Evolutionary conservation across 176 grass and related monocot genomes (phyloP), one percentile per base, ranked within the genome.

Genomic region (Sorghum bicolor): DNA sequence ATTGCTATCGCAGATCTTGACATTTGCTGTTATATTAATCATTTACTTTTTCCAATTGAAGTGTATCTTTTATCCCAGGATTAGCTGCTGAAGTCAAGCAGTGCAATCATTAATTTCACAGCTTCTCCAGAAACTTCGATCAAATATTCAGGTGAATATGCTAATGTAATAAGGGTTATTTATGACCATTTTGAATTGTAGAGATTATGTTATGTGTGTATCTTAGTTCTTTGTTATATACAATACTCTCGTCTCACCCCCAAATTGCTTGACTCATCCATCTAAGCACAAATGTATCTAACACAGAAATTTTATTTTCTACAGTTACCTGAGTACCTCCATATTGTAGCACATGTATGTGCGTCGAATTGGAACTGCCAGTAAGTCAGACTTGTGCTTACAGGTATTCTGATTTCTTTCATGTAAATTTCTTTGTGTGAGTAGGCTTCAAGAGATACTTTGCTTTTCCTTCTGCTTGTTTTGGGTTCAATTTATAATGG

Each of bases 61-160:
- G 93, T 92, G 94, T 98, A 82, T 91, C 91, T 90, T 78, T 98
- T 77, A 90, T 98, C 91, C 89, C 93, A 92, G 93, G 88, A 94
- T 90, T 95, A 86, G 85, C 87, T 80, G 81, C 48, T 65, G 96
- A 95, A 88, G 93, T 95, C 67, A 93, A 92, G 83, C 96, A 43
- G 82, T 88, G 75, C 96, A 98, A 32, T 98, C 96, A 90, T 62
- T 98, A 79, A 88, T 95, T 81, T 95, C 91, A 50, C 96, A 98
- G 78, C 93, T 98, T 89, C 91, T 98, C 48, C 91, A 98, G 85
- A 98, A 98, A 88, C 93, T 98, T 76, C 88, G 87, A 83, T 95
- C 96, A 80, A 95, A 94, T 84, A 94, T 98, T 84, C 96, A 98
- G 96, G 96, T 91, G 69, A 74, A 58, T 48, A 72, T 85, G 58